Percentiles rank a stretch among this genome's conserved stretches.
phyloP scores from a whole-genome alignment of 345 rosid species.

The Rhodamnia rubescens region DNA sequence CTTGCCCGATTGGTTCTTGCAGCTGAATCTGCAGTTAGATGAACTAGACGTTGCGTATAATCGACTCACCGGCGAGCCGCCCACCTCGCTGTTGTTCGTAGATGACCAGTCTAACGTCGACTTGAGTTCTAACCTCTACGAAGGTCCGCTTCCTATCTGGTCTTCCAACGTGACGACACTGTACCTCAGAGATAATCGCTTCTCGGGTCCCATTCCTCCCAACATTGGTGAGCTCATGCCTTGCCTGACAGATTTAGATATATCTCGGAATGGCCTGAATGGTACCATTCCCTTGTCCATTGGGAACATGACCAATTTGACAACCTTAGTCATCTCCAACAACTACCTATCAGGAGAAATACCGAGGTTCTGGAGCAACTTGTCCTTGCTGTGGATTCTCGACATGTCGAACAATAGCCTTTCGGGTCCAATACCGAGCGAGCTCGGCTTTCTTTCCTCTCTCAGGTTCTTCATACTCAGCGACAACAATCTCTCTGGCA shows the following conservation, averaged over 20 bases:
- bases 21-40: neutral
- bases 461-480: neutral
- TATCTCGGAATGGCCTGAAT: neutral
- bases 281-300: neutral
- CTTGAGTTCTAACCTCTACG: neutral
- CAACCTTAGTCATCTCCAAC: neutral
- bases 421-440: conserved; percentile 5
- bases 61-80: neutral
- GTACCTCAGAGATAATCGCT: neutral
- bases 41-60: neutral
- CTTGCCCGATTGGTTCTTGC: neutral
- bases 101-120: neutral
- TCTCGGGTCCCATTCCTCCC: neutral
- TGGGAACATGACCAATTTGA: neutral
- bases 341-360: neutral
- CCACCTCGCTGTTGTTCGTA: neutral
- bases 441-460: neutral
- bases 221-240: neutral
- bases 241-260: neutral
- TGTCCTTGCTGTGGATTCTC: neutral
- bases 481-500: neutral
- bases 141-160: neutral
- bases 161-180: neutral
- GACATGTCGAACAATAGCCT: neutral
- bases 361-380: neutral